phyloP scores from a whole-genome alignment of 805 yeast species.

The Yarrowia sp. region DNA sequence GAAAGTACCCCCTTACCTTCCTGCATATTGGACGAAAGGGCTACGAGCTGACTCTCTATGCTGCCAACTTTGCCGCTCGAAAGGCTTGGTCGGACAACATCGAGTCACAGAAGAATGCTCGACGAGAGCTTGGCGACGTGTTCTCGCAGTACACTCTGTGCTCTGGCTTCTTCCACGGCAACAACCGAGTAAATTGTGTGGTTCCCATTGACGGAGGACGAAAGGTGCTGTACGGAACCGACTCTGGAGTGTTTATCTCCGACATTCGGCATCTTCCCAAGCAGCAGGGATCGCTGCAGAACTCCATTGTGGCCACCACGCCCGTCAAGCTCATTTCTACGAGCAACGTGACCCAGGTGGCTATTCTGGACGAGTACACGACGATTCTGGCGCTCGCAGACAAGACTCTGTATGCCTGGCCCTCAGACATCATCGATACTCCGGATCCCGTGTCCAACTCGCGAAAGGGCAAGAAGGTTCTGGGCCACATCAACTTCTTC shows the following conservation, averaged over 20 bases:
- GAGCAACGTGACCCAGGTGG: slow-evolving; percentile 83
- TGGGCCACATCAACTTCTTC: slow-evolving; percentile 89
- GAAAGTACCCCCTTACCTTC: slow-evolving; percentile 57
- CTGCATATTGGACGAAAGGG: slow-evolving; percentile 60
- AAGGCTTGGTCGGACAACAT: slow-evolving; percentile 82
- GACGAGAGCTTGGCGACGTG: slow-evolving; percentile 76
- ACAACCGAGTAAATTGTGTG: slow-evolving; percentile 84
- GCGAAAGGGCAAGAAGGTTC: slow-evolving; percentile 73
- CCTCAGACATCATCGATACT: slow-evolving; percentile 62
- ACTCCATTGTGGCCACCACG: slow-evolving; percentile 47
- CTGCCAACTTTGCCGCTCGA: slow-evolving; percentile 61
- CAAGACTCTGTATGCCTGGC: slow-evolving; percentile 78
- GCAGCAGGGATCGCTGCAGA: slow-evolving; percentile 52
- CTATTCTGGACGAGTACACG: slow-evolving; percentile 89
- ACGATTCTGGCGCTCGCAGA: slow-evolving; percentile 82
- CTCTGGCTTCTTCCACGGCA: slow-evolving; percentile 74
- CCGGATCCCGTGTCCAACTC: slow-evolving; percentile 55
- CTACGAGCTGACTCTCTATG: slow-evolving; percentile 54
- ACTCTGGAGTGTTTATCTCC: slow-evolving; percentile 85
- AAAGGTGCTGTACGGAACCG: slow-evolving; percentile 88
- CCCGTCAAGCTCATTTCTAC: slow-evolving; percentile 80
- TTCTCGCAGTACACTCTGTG: slow-evolving; percentile 78
- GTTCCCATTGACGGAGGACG: slow-evolving; percentile 95
- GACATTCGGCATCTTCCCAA: slow-evolving; percentile 59
- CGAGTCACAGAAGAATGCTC: slow-evolving; percentile 75